Conservation (phyloP, 1,284 basidiomycete genomes). For the Anthracocystis walkeri region DNA sequence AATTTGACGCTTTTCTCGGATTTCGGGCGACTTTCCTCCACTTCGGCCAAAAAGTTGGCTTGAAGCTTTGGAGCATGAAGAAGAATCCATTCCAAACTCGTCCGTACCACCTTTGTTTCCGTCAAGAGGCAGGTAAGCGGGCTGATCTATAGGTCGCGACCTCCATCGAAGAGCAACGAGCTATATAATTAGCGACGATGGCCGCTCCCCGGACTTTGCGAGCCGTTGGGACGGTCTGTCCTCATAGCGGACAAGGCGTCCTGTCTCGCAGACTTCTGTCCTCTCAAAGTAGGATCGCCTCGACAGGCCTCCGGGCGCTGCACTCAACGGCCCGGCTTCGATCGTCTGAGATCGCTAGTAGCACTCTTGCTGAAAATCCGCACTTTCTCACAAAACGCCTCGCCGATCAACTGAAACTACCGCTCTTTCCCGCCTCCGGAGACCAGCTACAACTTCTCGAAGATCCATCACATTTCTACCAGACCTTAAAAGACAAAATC, state of each 20-base stretch:
- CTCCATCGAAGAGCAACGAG: not conserved
- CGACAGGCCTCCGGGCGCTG: not conserved
- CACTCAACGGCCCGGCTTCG: too few species aligned
- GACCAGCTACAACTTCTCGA: constrained; percentile 40
- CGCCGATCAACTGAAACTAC: constrained; percentile 27
- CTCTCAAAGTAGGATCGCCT: not conserved
- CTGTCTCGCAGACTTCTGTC: not conserved
- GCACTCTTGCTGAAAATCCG: not conserved
- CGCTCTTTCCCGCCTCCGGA: constrained; percentile 41
- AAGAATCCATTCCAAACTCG: not conserved
- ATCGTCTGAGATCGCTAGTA: not conserved
- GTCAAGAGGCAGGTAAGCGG: not conserved
- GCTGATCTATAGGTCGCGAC: not conserved
- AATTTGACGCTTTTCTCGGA: constrained; percentile 10
- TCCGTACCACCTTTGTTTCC: not conserved
- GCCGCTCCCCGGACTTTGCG: not conserved
- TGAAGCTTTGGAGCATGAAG: not conserved
- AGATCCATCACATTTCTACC: constrained; percentile 47
- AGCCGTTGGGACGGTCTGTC: not conserved
- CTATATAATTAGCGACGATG: not conserved
- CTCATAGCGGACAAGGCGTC: not conserved
- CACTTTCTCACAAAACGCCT: constrained; percentile 32
- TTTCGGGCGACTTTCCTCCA: constrained; percentile 31
- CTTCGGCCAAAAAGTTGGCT: constrained; percentile 8
- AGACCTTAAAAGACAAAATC: constrained; percentile 43